Conservation (phyloP, 108 stramenopile species). For the Discostella stelligeroides region DNA sequence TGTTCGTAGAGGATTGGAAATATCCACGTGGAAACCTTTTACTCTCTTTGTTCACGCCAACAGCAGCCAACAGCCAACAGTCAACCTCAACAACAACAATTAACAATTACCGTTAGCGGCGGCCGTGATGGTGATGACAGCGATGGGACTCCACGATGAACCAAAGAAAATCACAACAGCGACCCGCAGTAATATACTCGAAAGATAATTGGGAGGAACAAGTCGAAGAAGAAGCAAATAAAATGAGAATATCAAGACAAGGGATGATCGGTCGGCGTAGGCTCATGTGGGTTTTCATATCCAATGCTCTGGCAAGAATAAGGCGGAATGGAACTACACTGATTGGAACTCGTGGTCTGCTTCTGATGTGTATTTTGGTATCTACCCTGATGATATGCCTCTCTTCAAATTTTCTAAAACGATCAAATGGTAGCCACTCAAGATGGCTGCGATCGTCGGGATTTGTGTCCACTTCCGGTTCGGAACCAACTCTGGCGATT, state of each 20-base stretch:
- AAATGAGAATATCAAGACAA: conserved; percentile 28
- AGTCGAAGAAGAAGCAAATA: background rate
- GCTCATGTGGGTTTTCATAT: background rate
- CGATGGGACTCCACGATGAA: too few species aligned
- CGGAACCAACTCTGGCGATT: background rate
- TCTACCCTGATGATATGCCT: conserved; percentile 1
- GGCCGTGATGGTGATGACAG: too few species aligned
- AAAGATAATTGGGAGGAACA: background rate
- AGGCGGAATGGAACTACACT: conserved; percentile 12
- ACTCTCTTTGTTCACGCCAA: too few species aligned
- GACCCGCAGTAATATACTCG: background rate
- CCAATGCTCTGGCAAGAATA: background rate
- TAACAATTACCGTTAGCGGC: too few species aligned
- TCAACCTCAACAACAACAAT: too few species aligned
- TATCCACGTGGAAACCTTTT: too few species aligned
- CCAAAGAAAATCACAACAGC: conserved; percentile 3
- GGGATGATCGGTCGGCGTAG: conserved; percentile 10
- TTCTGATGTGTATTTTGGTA: conserved; percentile 2
- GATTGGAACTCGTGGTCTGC: background rate
- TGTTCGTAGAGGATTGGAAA: too few species aligned
- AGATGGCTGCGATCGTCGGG: conserved; percentile 4
- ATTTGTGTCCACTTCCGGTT: background rate
- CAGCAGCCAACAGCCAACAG: too few species aligned
- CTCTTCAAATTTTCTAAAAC: background rate
- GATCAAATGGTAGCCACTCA: background rate